Base-by-base conservation (phyloP, 1,284 basidiomycete genomes). In the Microbotryum silenes-acaulis region DNA sequence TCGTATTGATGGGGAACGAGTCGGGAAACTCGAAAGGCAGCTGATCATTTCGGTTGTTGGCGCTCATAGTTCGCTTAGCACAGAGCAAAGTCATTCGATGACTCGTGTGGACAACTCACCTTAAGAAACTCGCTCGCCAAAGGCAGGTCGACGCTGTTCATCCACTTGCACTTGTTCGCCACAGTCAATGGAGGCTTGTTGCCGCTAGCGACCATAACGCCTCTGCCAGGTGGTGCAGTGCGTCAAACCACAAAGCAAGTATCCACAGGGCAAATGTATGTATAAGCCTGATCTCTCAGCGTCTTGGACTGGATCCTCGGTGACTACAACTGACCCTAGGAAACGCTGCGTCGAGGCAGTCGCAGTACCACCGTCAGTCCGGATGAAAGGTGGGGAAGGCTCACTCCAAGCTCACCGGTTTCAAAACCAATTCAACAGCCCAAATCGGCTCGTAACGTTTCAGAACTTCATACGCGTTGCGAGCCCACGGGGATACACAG, bases 1-100 rank as follows among this genome's bases (percentile, higher is more conserved):
- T 62, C 12, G 67, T 66, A 54, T 60, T 63, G 58, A 68, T 25
- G 23, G 67, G 67, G 54, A 69, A 69, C 16, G 4, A 10, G 9
- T 29, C 23, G 14, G 67, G 67, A 33, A 60, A 61, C 23, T 31
- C 53, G 56, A 62, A 59, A 3, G 52, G 37, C 37, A 42, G 16
- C 37, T 42, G 37, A 16, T 12, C 51, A 6, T 44, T 21, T 10
- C 56, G 33, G 25, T 44, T 42, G 20, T 53, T 12, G 21, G 6
- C 7, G 21, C 3, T 25, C 18, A 18, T 14, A 6, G 10, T 18
- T 54, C 6, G 27, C 4, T 14, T n/a, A 20, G 10, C 7, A 10
- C 23, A n/a, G 5, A 18, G 7, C 53, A 16, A 2, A 10, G 16
- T 33, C 14, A 14, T 18, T 16, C 9, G 25, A 6, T 45, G 53